Evolutionary conservation across 2,329 filamentous ascomycete genomes (phyloP).

Genomic region (Huntiella omanensis): DNA sequence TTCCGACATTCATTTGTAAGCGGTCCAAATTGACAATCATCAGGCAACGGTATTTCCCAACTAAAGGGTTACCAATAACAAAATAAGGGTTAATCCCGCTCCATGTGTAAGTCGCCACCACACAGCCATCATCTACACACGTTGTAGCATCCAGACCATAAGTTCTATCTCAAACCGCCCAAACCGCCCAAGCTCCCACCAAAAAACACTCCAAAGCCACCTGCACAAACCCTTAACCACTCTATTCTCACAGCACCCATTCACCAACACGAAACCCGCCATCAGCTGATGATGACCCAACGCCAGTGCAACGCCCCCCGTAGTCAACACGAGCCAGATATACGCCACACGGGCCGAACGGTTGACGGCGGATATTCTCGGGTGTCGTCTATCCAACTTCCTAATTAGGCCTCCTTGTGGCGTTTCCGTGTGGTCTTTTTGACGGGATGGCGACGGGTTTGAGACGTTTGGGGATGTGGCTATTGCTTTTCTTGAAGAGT

Average conservation of each 20-base stretch:
- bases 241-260: neutral
- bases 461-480: too few relatives aligned
- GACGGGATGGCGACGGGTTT: too few relatives aligned
- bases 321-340: neutral
- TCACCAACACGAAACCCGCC: neutral
- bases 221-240: neutral
- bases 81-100: too few relatives aligned
- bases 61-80: too few relatives aligned
- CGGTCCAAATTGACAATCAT: too few relatives aligned
- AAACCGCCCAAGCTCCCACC: neutral
- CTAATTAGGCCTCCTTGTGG: neutral
- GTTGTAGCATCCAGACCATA: too few relatives aligned
- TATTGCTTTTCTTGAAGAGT: too few relatives aligned
- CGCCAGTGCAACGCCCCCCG: neutral
- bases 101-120: too few relatives aligned
- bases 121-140: too few relatives aligned
- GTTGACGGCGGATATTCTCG: neutral
- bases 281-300: neutral
- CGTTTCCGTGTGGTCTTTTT: too few relatives aligned
- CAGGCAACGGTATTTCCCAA: too few relatives aligned
- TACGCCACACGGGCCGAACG: neutral
- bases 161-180: neutral
- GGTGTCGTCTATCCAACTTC: slow-evolving; percentile 2
- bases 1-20: too few relatives aligned
- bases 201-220: neutral